These are phyloP conservation scores for Tuber calosporum DNA, from an alignment of 495 filamentous ascomycete genomes.

Conservation along the genomic window DNA sequence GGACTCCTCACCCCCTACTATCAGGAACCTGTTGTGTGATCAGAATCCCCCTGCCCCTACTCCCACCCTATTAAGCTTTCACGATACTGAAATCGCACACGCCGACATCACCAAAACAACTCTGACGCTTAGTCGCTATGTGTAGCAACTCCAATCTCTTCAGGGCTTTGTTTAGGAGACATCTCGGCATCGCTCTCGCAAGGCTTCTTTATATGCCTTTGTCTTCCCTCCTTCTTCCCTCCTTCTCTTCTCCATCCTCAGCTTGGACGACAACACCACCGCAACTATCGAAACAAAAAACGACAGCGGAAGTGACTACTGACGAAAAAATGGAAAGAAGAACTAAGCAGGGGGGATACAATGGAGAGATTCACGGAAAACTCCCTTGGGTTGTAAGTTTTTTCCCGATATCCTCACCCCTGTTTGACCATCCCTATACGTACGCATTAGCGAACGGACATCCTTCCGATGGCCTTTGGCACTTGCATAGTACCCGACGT, in stretches of 20 bases:
- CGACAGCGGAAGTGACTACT: not conserved
- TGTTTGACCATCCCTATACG: not conserved
- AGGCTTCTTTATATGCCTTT: not conserved
- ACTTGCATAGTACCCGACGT: not conserved
- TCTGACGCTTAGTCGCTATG: not conserved
- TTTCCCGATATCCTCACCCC: not conserved
- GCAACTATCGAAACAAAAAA: not conserved
- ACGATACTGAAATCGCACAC: not conserved
- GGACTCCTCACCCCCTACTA: too few species aligned
- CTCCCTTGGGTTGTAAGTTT: not conserved
- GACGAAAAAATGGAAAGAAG: not conserved
- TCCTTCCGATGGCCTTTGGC: not conserved
- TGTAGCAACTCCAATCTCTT: not conserved
- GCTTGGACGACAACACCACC: not conserved
- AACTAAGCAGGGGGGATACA: not conserved
- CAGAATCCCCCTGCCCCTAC: not conserved
- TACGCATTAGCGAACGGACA: not conserved
- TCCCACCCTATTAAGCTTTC: not conserved
- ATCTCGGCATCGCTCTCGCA: not conserved
- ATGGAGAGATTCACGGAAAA: not conserved
- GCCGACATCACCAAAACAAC: not conserved
- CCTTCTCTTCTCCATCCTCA: not conserved
- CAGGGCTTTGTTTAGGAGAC: not conserved
- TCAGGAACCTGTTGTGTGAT: not conserved
- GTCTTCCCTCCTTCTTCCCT: not conserved